A percentile compares a stretch with the other conserved stretches of the same genome.
Evolutionary conservation across 202 grass and related monocot genomes (phyloP).

Genomic region (Alloteropsis angusta): DNA sequence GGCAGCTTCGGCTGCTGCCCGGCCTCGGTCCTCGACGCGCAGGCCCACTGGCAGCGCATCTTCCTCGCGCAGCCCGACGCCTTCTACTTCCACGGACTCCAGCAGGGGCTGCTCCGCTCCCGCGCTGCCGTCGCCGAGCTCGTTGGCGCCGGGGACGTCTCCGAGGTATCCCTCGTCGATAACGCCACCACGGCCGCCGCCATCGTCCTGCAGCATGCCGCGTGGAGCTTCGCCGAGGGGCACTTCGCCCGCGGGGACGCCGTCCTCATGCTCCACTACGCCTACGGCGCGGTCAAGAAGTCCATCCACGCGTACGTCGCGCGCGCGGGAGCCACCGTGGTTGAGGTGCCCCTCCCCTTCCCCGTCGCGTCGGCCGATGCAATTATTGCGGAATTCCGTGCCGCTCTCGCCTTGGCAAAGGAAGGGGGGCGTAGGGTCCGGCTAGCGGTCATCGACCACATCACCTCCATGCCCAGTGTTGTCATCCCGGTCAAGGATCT

Average conservation of each 20-base stretch:
- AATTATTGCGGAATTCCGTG: slow-evolving; percentile 66
- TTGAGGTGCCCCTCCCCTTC: slow-evolving; percentile 94
- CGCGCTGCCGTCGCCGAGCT: slow-evolving; percentile 31
- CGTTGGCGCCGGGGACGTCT: slow-evolving; percentile 51
- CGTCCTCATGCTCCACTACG: slow-evolving; percentile 93
- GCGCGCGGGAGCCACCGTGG: slow-evolving; percentile 69
- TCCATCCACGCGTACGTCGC: slow-evolving; percentile 88
- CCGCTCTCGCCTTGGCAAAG: slow-evolving; percentile 56
- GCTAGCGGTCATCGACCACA: slow-evolving; percentile 83
- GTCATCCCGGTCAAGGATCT: slow-evolving; percentile 86
- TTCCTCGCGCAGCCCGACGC: slow-evolving; percentile 80
- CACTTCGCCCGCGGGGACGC: slow-evolving; percentile 52
- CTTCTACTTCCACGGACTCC: slow-evolving; percentile 71
- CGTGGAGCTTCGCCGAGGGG: slow-evolving; percentile 79
- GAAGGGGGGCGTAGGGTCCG: slow-evolving; percentile 55
- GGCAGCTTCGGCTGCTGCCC: slow-evolving; percentile 92
- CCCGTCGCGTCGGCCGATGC: slow-evolving; percentile 54
- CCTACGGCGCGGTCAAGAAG: slow-evolving; percentile 87
- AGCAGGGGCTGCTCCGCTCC: slow-evolving; percentile 46
- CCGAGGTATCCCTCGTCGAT: slow-evolving; percentile 85
- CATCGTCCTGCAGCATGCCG: slow-evolving; percentile 79
- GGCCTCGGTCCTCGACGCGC: slow-evolving; percentile 53
- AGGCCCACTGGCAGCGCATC: slow-evolving; percentile 47
- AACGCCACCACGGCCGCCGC: slow-evolving; percentile 90
- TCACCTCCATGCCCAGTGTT: slow-evolving; percentile 95